Evolutionary conservation across 2,329 filamentous ascomycete species (phyloP), one percentile per base, ranked within the genome.

Genomic region (Zarea fungicola): DNA sequence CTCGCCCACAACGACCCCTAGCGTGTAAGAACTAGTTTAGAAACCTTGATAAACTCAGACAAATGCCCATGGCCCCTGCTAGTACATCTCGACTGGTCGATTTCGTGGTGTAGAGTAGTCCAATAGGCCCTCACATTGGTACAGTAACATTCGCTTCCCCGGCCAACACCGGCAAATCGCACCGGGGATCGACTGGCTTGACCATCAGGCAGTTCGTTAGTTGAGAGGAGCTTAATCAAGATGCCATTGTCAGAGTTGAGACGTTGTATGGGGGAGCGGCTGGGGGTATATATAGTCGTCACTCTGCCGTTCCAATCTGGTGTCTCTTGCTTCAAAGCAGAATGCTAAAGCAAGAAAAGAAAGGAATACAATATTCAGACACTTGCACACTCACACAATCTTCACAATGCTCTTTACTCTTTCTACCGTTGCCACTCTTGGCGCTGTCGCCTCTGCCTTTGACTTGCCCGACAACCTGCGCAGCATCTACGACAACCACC

Each of bases 401-500:
- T 8, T 25, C 41, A 43, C 4, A 22, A 43, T 43, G 41, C 28
- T 8, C 28, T 21, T 43, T 18, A 32, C 41, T 16, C 3, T 43
- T 34, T 19, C 41, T 21, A 32, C 28, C 16, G 19, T 43, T 19
- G 41, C 31, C 21, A 21, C 42, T 29, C 42, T 45, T 13, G n/a
- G 42, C 31, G 42, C 42, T 18, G 29, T 28, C 3, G 42, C 32
- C 3, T 35, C 42, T 4, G 42, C 42, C 18, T 45, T 19, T 16
- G 42, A 45, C 9, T 32, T 45, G 42, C 42, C 42, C 13, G 42
- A 29, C 22, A 45, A 45, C 28, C 42, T 45, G 19, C 42, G 42
- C 16, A 36, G 31, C 10, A 35, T 45, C 29, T 45, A 37, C 23
- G 10, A 45, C 5, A 22, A 31, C 11, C 42, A 45, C 19, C 9